These are phyloP conservation scores for Gamsiella multidivaricata DNA, from an alignment of 192 early-diverging fungal species.

Conservation along the genomic window DNA sequence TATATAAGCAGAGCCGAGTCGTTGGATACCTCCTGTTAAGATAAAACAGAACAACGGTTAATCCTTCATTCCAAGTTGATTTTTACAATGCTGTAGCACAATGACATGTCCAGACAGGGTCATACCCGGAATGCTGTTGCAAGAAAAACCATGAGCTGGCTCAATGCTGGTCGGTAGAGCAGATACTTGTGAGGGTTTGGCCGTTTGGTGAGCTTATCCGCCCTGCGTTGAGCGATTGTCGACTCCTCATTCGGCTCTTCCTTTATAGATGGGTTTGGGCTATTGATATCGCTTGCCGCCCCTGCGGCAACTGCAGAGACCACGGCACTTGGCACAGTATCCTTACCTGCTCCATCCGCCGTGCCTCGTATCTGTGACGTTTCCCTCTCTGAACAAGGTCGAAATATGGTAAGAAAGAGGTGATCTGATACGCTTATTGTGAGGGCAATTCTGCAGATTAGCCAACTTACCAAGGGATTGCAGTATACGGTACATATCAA, in stretches of 20 bases:
- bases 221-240: constrained; percentile 16
- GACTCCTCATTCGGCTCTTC: constrained; percentile 42
- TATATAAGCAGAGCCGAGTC: constrained; percentile 90
- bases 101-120: too few species aligned
- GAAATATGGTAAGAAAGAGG: too few species aligned
- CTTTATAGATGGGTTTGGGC: constrained; percentile 21
- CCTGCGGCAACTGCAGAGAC: constrained; percentile 20
- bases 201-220: constrained; percentile 55
- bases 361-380: constrained; percentile 48
- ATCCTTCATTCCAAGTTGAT: too few species aligned
- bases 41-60: not conserved
- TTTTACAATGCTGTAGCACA: too few species aligned
- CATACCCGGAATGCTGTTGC: constrained; percentile 90
- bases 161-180: constrained; percentile 90
- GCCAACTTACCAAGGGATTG: constrained; percentile 87
- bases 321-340: constrained; percentile 38
- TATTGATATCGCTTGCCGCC: not conserved
- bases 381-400: constrained; percentile 63
- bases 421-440: not conserved
- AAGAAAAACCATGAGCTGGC: constrained; percentile 92
- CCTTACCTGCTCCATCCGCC: constrained; percentile 25
- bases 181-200: constrained; percentile 88
- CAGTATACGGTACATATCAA: constrained; percentile 97
- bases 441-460: too few species aligned
- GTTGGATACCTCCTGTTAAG: constrained; percentile 81